Percentiles rank a stretch among this genome's conserved stretches.
Evolutionary conservation across 306 rosid genomes (phyloP).

Genomic region (Phaseolus lunatus): DNA sequence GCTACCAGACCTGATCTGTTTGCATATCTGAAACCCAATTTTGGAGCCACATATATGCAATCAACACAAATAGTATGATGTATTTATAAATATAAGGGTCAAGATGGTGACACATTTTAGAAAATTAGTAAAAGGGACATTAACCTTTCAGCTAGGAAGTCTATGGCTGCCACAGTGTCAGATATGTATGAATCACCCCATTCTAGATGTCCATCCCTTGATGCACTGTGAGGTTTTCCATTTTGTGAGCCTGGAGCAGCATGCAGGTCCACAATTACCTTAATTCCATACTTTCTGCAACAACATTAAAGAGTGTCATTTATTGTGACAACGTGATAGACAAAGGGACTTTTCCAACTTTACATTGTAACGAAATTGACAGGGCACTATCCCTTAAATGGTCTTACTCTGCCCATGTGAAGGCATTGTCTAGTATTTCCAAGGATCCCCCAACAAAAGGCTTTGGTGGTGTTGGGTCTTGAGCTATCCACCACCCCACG

Average conservation of each 20-base stretch:
- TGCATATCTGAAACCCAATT: slow-evolving; percentile 51
- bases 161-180: slow-evolving; percentile 60
- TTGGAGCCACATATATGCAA: not conserved
- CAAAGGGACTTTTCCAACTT: slow-evolving; percentile 9
- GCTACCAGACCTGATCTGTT: slow-evolving; percentile 51
- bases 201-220: slow-evolving; percentile 66
- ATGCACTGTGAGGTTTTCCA: slow-evolving; percentile 60
- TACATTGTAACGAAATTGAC: not conserved
- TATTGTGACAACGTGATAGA: not conserved
- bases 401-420: slow-evolving; percentile 78
- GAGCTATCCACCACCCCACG: slow-evolving; percentile 81
- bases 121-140: not conserved
- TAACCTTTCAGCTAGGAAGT: slow-evolving; percentile 63
- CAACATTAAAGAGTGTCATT: not conserved
- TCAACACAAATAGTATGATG: not conserved
- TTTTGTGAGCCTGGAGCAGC: slow-evolving; percentile 71
- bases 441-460: slow-evolving; percentile 79
- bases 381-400: not conserved
- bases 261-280: slow-evolving; percentile 72
- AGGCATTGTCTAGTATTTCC: slow-evolving; percentile 64
- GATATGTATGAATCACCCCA: slow-evolving; percentile 63
- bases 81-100: not conserved
- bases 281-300: slow-evolving; percentile 60
- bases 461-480: slow-evolving; percentile 73
- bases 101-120: not conserved